Evolutionary conservation across 1,284 basidiomycete genomes (phyloP), one percentile per base, ranked within the genome.

Genomic region (Ganoderma leucocontextum): DNA sequence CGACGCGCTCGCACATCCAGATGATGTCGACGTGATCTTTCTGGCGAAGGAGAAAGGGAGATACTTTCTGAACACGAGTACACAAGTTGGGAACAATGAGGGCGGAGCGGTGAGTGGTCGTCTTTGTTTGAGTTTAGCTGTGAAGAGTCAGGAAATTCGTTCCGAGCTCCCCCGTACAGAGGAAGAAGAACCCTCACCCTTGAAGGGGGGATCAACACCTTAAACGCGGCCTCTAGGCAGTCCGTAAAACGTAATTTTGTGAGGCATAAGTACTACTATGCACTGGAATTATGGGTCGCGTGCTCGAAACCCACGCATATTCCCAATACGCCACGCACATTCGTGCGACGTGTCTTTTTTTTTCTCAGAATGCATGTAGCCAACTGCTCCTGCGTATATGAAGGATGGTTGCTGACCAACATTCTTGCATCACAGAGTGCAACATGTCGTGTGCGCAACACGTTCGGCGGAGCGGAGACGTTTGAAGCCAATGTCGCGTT

Each of bases 31-130:
- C 77, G 79, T 99, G 49, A 87, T 98, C 0, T 88, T 98, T 76
- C 85, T 86, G 49, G 88, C 95, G 13, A 87, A 87, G 57, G 96
- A 98, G 78, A 89, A 89, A 62, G 91, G 95, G 1, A 83, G 94
- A 39, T 90, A 93, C 74, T 96, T 90, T 75, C 78, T 97, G 29
- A 96, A 94, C 75, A 95, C 92, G 0, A 89, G 94, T 1, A 99
- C 97, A 1, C 96, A 99, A 77, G 86, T 99, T 4, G 98, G 98
- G 10, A 96, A 98, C 67, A 94, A 93, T 63, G 97, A 99, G 79
- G 97, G 95, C 10, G 95, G 85, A 64, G 95, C 94, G 29, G 95
- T 95, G 77, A 25, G 67, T 55, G 36, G 38, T 41, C 38, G 58
- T 36, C 13, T 60, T 15, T 57, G 22, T 35, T 35, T 55, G 15